Evolutionary conservation across 805 yeast genomes (phyloP).

Genomic region (Candida andamanensis): DNA sequence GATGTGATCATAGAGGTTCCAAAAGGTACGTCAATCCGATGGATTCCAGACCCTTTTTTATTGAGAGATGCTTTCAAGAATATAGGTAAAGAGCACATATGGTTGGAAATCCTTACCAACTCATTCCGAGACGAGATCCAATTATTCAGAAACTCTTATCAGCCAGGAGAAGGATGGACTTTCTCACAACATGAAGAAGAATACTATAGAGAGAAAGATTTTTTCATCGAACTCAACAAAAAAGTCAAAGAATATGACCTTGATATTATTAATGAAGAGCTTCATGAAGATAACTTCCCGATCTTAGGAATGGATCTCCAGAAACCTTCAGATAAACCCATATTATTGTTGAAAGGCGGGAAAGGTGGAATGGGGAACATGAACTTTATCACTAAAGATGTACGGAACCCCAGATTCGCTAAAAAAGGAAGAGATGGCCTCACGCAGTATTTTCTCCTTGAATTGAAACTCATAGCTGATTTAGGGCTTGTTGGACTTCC

Average conservation of each 20-base stretch:
- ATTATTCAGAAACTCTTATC: slow-evolving; percentile 55
- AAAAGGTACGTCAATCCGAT: slow-evolving; percentile 79
- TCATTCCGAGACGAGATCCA: slow-evolving; percentile 29
- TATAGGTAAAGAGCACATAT: slow-evolving; percentile 7
- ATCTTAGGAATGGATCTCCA: slow-evolving; percentile 72
- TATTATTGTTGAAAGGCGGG: slow-evolving; percentile 76
- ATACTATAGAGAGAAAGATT: slow-evolving; percentile 60
- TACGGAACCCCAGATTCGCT: slow-evolving; percentile 87
- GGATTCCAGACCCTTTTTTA: slow-evolving; percentile 72
- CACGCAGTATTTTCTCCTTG: slow-evolving; percentile 66
- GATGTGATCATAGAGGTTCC: slow-evolving; percentile 84
- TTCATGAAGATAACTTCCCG: slow-evolving; percentile 66
- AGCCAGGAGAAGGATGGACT: slow-evolving; percentile 82
- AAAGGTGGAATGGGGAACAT: slow-evolving; percentile 93
- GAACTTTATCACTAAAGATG: slow-evolving; percentile 81
- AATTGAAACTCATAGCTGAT: slow-evolving; percentile 85
- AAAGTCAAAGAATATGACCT: slow-evolving; percentile 64
- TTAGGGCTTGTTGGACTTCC: slow-evolving; percentile 93
- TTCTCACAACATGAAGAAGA: slow-evolving; percentile 75
- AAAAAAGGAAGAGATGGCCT: slow-evolving; percentile 73
- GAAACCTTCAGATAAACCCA: slow-evolving; percentile 58
- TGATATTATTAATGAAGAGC: slow-evolving; percentile 53
- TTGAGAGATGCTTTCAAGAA: slow-evolving; percentile 26
- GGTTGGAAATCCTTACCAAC: slow-evolving; percentile 8
- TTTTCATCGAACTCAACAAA: slow-evolving; percentile 59